Conservation (phyloP, 2,329 filamentous ascomycete genomes). For the Diaporthe batatas region DNA sequence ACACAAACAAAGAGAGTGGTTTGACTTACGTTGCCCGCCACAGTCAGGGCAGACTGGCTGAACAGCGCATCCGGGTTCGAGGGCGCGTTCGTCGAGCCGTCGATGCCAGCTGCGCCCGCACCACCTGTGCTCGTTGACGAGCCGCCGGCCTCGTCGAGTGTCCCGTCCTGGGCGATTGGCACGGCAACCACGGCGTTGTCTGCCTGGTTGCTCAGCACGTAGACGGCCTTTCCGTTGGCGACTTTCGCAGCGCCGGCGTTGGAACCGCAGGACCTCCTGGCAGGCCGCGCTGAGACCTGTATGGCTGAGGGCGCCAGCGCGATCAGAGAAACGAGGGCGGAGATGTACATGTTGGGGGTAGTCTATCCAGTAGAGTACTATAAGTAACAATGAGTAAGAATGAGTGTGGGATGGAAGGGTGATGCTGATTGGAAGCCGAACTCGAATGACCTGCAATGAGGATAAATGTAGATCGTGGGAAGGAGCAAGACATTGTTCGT, state of each 20-base stretch:
- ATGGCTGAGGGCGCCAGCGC: background rate
- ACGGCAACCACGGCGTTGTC: constrained; percentile 64
- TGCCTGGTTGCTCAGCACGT: constrained; percentile 68
- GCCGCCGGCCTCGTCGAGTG: constrained; percentile 54
- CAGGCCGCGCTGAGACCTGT: background rate
- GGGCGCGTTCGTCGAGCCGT: constrained; percentile 52
- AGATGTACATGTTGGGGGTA: constrained; percentile 10
- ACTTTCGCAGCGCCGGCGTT: background rate
- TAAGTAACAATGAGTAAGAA: background rate
- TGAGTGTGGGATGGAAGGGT: background rate
- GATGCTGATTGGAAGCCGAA: background rate
- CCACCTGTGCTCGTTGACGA: constrained; percentile 62
- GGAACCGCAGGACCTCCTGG: constrained; percentile 7
- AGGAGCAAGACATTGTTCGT: no score
- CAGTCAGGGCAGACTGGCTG: constrained; percentile 63
- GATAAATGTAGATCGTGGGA: background rate
- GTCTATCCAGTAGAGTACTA: constrained; percentile 16
- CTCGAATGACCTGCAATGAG: background rate
- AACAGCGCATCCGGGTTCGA: constrained; percentile 64
- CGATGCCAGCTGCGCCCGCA: constrained; percentile 57
- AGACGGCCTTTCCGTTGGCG: constrained; percentile 62
- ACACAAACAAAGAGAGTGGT: no score
- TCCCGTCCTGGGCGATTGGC: constrained; percentile 61
- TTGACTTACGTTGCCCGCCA: constrained; percentile 62
- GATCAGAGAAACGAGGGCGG: background rate